Evolutionary conservation across 2,329 filamentous ascomycete species (phyloP), one percentile per base, ranked within the genome.

Genomic region (Beauveria brongniartii): DNA sequence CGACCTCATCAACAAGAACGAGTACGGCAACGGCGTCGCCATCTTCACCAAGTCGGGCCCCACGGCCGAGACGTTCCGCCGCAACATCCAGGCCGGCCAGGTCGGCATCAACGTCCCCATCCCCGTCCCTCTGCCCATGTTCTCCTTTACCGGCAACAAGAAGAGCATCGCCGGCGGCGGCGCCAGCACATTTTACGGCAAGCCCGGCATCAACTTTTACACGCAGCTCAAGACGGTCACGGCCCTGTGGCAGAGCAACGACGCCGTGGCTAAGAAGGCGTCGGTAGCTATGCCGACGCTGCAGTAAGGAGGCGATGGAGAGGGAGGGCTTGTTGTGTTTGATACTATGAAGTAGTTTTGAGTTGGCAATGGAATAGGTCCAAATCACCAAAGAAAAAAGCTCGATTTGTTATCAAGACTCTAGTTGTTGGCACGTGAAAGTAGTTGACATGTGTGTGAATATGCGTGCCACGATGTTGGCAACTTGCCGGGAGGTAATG

Each of bases 161-260:
- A 92, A 89, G 82, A 91, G 87, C 70, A 82, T 97, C 61, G 94
- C 94, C 0, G 94, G 93, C 59, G 92, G 92, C 57, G 93, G 94
- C 63, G 89, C 90, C 43, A 96, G 85, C 77, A 96, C 92, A 18
- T 97, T 99, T 74, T 99, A 99, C 76, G 94, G 94, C 66, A 89
- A 90, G 75, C 91, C 92, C 0, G 94, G 93, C 26, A 77, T 99
- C 72, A 87, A 90, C 72, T 99, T 99, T 73, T 97, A 96, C 76
- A 99, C 94, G 3, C 94, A 97, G 78, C 84, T 90, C 71, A 97
- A 99, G 89, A 99, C 94, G 3, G 94, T 99, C 54, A 99, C 94
- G 58, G 88, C 91, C 66, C 77, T 95, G 72, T 99, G 94, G 94
- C 85, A 86, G 70, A 86, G 83, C 63, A 86, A 92, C 70, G 92